Conservation (phyloP, 768 basidiomycete genomes). For the Pisolithus tinctorius region DNA sequence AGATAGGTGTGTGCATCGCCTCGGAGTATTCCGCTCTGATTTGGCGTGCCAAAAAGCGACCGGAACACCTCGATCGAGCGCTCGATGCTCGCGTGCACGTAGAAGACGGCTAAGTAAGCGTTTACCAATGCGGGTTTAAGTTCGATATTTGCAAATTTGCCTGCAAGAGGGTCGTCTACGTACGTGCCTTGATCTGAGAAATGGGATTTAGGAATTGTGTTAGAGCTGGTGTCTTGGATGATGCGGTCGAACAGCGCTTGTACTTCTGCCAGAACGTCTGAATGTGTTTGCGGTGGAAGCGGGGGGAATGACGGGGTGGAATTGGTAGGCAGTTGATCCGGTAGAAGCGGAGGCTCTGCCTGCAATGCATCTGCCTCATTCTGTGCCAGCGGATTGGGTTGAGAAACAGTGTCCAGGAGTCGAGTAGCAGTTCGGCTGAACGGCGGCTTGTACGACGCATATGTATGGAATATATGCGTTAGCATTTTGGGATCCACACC, state of each 20-base stretch:
- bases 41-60: conserved; percentile 36
- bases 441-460: conserved; percentile 72
- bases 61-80: conserved; percentile 43
- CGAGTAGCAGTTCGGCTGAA: conserved; percentile 49
- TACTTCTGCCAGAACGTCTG: conserved; percentile 69
- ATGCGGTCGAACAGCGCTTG: conserved; percentile 59
- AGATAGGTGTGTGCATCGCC: conserved; percentile 53
- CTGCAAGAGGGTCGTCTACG: conserved; percentile 9
- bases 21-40: conserved; percentile 19
- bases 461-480: conserved; percentile 82
- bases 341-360: no score
- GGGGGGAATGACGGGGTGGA: conserved; percentile 31
- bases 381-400: not conserved
- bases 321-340: conserved; percentile 2
- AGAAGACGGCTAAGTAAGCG: conserved; percentile 76
- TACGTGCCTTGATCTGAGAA: not conserved
- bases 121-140: conserved; percentile 63
- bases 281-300: conserved; percentile 62
- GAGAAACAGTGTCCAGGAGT: conserved; percentile 24
- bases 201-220: not conserved
- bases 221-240: conserved; percentile 32
- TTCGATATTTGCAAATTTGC: conserved; percentile 51
- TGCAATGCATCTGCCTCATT: no score
- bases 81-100: conserved; percentile 49
- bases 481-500: conserved; percentile 61